These are phyloP conservation scores for Rhododendron mucronatum DNA, from an alignment of 148 eudicot genomes.

Conservation along the genomic window DNA sequence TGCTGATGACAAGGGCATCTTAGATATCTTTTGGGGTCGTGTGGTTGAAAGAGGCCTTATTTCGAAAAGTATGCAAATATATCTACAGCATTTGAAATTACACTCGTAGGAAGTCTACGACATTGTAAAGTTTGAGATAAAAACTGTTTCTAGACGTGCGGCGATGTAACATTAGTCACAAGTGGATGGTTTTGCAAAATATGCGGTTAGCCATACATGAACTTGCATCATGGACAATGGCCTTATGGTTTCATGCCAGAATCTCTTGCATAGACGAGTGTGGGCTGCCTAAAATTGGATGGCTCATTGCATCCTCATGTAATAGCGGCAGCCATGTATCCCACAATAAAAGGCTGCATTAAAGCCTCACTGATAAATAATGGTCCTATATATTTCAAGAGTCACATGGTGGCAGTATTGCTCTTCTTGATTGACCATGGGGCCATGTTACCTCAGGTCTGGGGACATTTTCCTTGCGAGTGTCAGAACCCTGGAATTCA, in stretches of 20 bases:
- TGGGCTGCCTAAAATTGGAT: not conserved
- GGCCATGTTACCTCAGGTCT: not conserved
- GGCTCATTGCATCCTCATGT: not conserved
- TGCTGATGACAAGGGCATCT: conserved; percentile 32
- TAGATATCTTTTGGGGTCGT: conserved; percentile 64
- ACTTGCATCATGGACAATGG: not conserved
- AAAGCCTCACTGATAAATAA: not conserved
- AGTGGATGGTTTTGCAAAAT: not conserved
- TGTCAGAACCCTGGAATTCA: not conserved
- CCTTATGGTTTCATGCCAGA: not conserved
- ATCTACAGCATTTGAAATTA: conserved; percentile 33
- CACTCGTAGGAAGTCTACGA: conserved; percentile 4
- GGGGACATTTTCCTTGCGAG: not conserved
- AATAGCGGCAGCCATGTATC: not conserved
- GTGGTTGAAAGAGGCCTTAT: conserved; percentile 60
- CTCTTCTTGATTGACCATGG: not conserved
- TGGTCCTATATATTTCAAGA: not conserved
- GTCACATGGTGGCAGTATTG: not conserved
- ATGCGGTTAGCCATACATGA: not conserved
- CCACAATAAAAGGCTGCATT: not conserved
- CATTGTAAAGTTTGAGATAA: not conserved
- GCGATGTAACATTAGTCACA: not conserved
- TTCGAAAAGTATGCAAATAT: conserved; percentile 37
- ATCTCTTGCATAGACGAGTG: not conserved
- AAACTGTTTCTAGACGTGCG: not conserved